Base-by-base conservation (phyloP, 257 asterid genomes). In the Ocimum tenuiflorum region DNA sequence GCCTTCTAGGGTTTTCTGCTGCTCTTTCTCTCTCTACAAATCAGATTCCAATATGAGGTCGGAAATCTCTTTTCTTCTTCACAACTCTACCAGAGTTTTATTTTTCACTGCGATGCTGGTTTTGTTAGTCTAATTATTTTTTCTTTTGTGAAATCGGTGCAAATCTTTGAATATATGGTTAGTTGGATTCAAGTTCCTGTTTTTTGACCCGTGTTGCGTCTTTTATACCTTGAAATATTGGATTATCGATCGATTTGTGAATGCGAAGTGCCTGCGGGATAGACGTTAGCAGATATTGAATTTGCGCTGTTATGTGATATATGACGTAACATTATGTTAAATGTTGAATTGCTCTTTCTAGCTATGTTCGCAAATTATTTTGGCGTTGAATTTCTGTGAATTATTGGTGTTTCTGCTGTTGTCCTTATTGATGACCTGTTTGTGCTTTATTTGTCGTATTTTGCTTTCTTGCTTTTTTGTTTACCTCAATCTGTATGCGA, bases 1-100 rank as follows among this genome's bases (percentile, higher is more conserved):
- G 9, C 19, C 68, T 71, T 58, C 73, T 82, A 86, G 95, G 95
- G 91, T 86, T 86, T 82, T 49, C 50, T n/a, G 29, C 13, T 47
- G 8, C 65, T 42, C 64, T 51, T 67, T 51, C 2, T 38, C 51
- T 70, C 54, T 22, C 52, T 58, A 1, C 15, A 29, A 17, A 18
- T 54, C 24, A 22, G 49, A 29, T 60, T 61, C 72, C 33, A 76
- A 80, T 42, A 86, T 86, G 95, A 86, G 95, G 95, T 84, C 0
- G 72, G 39, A 24, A 23, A 48, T 64, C 38, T 45, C 27, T 39
- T n/a, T 27, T 54, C 29, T 2, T 13, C 27, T 2, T 6, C 3
- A 4, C 14, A 31, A 27, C 4, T 27, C 4, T 27, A 27, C 7
- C 54, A 13, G 4, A 19, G 6, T 45, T 8, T 57, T 11, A 8